Evolutionary conservation across 306 rosid genomes (phyloP).

Genomic region (Glycine tomentella): DNA sequence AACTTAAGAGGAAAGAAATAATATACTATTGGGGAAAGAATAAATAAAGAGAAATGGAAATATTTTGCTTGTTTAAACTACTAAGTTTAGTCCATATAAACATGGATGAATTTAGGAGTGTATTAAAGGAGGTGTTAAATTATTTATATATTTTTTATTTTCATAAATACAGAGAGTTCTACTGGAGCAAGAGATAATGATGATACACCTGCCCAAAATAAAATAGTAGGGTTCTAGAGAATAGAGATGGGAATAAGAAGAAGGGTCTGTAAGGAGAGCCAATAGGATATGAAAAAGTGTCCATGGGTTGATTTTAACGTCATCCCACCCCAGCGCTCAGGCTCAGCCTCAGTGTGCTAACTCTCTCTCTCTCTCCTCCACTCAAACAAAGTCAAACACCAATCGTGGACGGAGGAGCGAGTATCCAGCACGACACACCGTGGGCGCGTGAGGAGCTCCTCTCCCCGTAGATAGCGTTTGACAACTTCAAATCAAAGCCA

Average conservation of each 20-base stretch:
- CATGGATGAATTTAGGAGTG: too few relatives aligned
- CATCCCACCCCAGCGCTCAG: too few relatives aligned
- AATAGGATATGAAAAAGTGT: background rate
- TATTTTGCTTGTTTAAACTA: background rate
- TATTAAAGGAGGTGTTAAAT: too few relatives aligned
- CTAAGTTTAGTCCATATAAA: background rate
- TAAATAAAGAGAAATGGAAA: background rate
- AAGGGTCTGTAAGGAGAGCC: background rate
- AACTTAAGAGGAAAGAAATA: background rate
- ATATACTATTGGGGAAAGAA: background rate
- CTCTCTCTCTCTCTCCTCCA: too few relatives aligned
- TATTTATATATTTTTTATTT: too few relatives aligned
- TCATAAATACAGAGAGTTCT: too few relatives aligned
- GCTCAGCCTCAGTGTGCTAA: too few relatives aligned
- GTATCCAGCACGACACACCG: too few relatives aligned
- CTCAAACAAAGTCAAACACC: too few relatives aligned
- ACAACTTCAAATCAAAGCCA: conserved; percentile 52
- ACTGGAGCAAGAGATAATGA: too few relatives aligned
- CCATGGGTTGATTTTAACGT: background rate
- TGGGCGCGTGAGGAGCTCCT: conserved; percentile 39
- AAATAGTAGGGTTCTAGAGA: background rate
- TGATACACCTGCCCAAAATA: too few relatives aligned
- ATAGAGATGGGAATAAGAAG: background rate
- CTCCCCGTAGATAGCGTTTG: conserved; percentile 48
- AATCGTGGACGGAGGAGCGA: too few relatives aligned